Evolutionary conservation across 164 flowering plant genomes (phyloP), one percentile per base, ranked within the genome.

Genomic region (Protea cynaroides): DNA sequence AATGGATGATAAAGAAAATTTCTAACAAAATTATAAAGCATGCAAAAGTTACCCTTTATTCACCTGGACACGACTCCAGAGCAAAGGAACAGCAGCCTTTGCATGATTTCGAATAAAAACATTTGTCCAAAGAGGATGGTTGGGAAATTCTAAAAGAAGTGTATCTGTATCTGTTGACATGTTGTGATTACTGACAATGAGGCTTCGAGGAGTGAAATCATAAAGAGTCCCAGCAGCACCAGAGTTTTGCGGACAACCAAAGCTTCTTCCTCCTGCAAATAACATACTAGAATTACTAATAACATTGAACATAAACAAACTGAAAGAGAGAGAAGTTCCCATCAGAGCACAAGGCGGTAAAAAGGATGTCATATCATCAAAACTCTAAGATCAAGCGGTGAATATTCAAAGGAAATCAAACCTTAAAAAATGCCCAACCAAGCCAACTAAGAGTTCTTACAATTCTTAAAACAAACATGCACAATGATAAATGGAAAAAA

Each of bases 1-100:
- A 40, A 8, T 17, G 25, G 25, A 21, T 1, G 21, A 23, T 11
- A 15, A 64, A 25, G 9, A 54, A 40, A 8, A n/a, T n/a, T n/a
- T n/a, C n/a, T n/a, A n/a, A n/a, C n/a, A n/a, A 23, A 37, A 12
- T n/a, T n/a, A 40, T 8, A 12, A 3, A 3, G 14, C 19, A 65
- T 19, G 25, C 14, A 49, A 58, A 44, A 9, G 23, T 55, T 23
- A 67, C 47, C 1, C 10, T 67, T 56, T 34, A 63, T 29, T 64
- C 38, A 95, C 99, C 99, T 95, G 99, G 21, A 92, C 92, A 74
- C 99, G 97, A 76, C 97, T 95, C 99, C 99, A 95, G 34, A 90
- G 86, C 80, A 95, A 73, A 52, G 97, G 99, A 76, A 88, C 96
- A 63, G 85, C 71, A 46, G 92, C 97, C 77, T 83, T 81, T 2